Evolutionary conservation across 208 protist genomes (phyloP).

Genomic region (Crithidia fasciculata): DNA sequence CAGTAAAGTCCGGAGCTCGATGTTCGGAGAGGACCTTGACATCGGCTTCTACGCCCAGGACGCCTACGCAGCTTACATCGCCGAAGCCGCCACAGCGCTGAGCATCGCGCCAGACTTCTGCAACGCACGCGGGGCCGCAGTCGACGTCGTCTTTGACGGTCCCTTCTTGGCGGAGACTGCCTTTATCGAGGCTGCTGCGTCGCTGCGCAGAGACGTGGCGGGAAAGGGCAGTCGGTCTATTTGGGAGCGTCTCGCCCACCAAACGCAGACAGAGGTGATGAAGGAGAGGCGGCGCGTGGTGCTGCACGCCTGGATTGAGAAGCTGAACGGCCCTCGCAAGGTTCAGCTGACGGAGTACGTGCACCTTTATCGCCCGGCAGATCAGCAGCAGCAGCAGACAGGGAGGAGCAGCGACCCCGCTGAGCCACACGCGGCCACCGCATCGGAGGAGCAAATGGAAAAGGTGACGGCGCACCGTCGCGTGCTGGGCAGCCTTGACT

Average conservation of each 20-base stretch:
- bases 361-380: background rate
- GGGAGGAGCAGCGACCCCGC: too few species aligned
- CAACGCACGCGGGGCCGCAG: slow-evolving; percentile 41
- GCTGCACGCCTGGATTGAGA: slow-evolving; percentile 53
- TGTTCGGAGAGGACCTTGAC: slow-evolving; percentile 34
- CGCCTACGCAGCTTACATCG: slow-evolving; percentile 40
- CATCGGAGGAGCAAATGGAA: background rate
- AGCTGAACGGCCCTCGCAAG: slow-evolving; percentile 25
- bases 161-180: slow-evolving; percentile 17
- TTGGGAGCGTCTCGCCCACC: slow-evolving; percentile 6
- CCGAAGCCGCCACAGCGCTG: slow-evolving; percentile 26
- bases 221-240: background rate
- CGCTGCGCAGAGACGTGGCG: background rate
- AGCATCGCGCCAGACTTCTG: slow-evolving; percentile 35
- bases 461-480: slow-evolving; percentile 2
- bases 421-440: too few species aligned
- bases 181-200: slow-evolving; percentile 1
- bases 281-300: background rate
- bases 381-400: background rate
- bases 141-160: slow-evolving; percentile 49
- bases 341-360: slow-evolving; percentile 32
- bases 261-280: too few species aligned
- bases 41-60: slow-evolving; percentile 58
- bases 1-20: background rate
- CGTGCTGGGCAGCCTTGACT: slow-evolving; percentile 28